Percentiles rank a stretch among this genome's conserved stretches.
phyloP scores from a whole-genome alignment of 2,329 filamentous ascomycete species.

The Verruconis gallopava region DNA sequence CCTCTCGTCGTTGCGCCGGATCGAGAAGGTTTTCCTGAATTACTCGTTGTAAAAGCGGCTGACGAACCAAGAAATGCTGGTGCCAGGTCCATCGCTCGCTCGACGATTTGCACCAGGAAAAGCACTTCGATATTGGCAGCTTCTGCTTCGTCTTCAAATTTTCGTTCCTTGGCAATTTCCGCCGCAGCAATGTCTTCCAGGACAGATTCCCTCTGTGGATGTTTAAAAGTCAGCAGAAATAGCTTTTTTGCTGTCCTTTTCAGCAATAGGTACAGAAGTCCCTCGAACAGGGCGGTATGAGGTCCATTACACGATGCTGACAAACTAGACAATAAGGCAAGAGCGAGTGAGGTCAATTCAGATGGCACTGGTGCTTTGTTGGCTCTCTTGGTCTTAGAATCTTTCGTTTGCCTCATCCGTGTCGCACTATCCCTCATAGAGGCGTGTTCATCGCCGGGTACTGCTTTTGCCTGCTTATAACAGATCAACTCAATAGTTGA shows the following conservation, averaged over 20 bases:
- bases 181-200: conserved; percentile 1
- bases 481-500: neutral
- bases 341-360: conserved; percentile 3
- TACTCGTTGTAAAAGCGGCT: neutral
- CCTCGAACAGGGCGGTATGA: conserved; percentile 9
- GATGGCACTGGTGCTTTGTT: conserved; percentile 1
- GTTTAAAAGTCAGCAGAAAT: conserved; percentile 7
- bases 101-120: neutral
- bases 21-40: neutral
- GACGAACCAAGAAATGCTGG: conserved; percentile 3
- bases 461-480: neutral
- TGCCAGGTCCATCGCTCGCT: conserved; percentile 1
- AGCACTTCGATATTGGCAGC: conserved; percentile 2
- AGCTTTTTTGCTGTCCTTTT: conserved; percentile 1
- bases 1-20: neutral
- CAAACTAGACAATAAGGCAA: conserved; percentile 5
- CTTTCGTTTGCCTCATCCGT: conserved; percentile 1
- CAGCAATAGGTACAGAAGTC: conserved; percentile 4
- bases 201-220: conserved; percentile 2
- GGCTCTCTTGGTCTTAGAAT: neutral
- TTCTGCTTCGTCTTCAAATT: too few relatives aligned
- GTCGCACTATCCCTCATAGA: neutral
- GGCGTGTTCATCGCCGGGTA: neutral
- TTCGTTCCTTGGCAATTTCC: too few relatives aligned
- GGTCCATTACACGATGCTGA: neutral